A percentile compares a stretch with the other conserved stretches of the same genome.
Evolutionary conservation across 345 rosid genomes (phyloP).

Genomic region (Limnanthes douglasii): DNA sequence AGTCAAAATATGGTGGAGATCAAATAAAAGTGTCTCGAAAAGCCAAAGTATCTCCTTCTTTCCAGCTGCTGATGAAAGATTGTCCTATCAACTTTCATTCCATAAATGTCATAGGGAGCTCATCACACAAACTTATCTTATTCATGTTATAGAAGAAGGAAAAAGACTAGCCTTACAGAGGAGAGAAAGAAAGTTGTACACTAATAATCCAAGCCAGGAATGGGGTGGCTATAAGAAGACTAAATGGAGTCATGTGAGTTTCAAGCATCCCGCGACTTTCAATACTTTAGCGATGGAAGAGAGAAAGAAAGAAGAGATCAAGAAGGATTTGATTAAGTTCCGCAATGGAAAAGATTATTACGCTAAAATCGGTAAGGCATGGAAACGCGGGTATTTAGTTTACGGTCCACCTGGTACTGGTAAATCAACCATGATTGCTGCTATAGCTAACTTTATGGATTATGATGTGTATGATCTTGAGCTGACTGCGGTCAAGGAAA

Average conservation of each 20-base stretch:
- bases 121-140: slow-evolving; percentile 15
- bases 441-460: slow-evolving; percentile 46
- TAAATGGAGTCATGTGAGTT: slow-evolving; percentile 23
- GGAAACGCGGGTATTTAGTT: slow-evolving; percentile 69
- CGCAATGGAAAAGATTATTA: slow-evolving; percentile 40
- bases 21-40: slow-evolving; percentile 1
- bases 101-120: slow-evolving; percentile 23
- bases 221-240: slow-evolving; percentile 5
- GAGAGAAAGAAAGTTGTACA: slow-evolving; percentile 37
- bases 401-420: slow-evolving; percentile 69
- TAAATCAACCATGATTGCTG: slow-evolving; percentile 59
- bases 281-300: slow-evolving; percentile 52
- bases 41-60: slow-evolving; percentile 13
- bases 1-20: slow-evolving; percentile 29
- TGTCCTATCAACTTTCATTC: slow-evolving; percentile 26
- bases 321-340: slow-evolving; percentile 34
- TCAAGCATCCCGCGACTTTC: slow-evolving; percentile 45
- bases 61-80: slow-evolving; percentile 15
- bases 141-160: slow-evolving; percentile 27
- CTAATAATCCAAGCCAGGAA: slow-evolving; percentile 16
- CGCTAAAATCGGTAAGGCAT: slow-evolving; percentile 41
- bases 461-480: slow-evolving; percentile 76
- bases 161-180: slow-evolving; percentile 13
- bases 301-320: slow-evolving; percentile 28
- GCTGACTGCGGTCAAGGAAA: slow-evolving; percentile 36